Conservation (phyloP, 164 flowering plant genomes). For the Vitis amurensis region DNA sequence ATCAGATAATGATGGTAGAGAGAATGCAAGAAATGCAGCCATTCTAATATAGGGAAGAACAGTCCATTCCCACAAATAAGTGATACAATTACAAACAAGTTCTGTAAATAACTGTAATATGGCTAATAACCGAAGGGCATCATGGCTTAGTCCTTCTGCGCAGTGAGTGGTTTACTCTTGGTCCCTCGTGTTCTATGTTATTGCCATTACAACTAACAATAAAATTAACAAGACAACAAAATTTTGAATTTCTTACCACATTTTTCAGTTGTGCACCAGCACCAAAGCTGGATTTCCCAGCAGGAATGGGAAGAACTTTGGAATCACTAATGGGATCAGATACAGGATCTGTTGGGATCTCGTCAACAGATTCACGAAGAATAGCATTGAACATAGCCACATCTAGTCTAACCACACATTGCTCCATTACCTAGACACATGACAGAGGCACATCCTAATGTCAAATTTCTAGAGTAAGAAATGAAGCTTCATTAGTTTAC, state of each 20-base stretch:
- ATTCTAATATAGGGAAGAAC: too few species aligned
- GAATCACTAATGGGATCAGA: conserved; percentile 88
- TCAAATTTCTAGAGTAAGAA: neutral
- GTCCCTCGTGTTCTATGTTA: too few species aligned
- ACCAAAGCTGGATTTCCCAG: conserved; percentile 86
- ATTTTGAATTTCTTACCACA: conserved; percentile 51
- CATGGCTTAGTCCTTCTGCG: too few species aligned
- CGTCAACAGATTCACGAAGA: conserved; percentile 88
- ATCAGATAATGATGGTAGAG: too few species aligned
- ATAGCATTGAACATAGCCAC: conserved; percentile 99
- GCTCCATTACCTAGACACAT: conserved; percentile 80
- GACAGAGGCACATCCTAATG: neutral
- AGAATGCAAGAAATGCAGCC: too few species aligned
- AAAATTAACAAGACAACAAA: neutral
- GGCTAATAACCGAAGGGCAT: too few species aligned
- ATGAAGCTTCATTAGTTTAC: neutral
- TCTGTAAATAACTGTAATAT: too few species aligned
- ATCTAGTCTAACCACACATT: conserved; percentile 80
- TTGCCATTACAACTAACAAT: neutral
- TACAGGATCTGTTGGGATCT: conserved; percentile 90
- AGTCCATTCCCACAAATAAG: too few species aligned
- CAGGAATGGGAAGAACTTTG: conserved; percentile 80
- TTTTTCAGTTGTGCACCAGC: conserved; percentile 96
- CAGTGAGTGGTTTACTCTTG: too few species aligned
- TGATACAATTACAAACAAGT: too few species aligned